These are phyloP conservation scores for Eucalyptus microcorys DNA, from an alignment of 345 rosid species.

Conservation along the genomic window DNA sequence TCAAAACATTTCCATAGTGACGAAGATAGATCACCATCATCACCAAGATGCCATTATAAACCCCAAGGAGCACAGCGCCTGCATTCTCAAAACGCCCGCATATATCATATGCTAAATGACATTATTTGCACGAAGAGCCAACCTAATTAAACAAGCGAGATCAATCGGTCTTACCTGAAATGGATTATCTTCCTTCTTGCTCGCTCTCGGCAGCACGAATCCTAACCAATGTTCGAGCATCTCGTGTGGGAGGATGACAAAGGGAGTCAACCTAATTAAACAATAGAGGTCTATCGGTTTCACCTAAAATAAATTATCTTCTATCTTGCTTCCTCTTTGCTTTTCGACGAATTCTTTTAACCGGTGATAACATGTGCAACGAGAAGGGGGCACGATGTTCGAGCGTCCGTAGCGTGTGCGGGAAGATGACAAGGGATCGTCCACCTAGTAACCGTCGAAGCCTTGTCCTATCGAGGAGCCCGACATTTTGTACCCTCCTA, in stretches of 20 bases:
- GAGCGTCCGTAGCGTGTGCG: background rate
- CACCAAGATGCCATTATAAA: background rate
- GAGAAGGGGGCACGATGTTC: background rate
- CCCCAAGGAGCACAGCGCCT: background rate
- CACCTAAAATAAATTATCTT: background rate
- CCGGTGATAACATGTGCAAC: background rate
- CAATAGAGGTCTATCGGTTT: background rate
- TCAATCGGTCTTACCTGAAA: background rate
- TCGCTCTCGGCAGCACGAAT: background rate
- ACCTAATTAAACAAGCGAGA: background rate
- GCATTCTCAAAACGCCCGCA: background rate
- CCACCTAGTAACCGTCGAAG: background rate
- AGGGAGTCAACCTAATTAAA: background rate
- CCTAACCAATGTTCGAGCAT: background rate
- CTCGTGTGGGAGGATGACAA: background rate
- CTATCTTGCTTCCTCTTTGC: background rate
- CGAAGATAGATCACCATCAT: background rate
- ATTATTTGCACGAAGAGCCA: background rate
- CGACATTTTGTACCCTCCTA: no score
- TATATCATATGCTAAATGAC: background rate
- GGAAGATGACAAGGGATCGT: background rate
- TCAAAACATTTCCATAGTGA: background rate
- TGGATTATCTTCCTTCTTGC: background rate
- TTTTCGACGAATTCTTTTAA: background rate
- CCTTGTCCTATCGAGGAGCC: background rate